phyloP scores from a whole-genome alignment of 2,329 filamentous ascomycete species.

The Penicillium paneum region DNA sequence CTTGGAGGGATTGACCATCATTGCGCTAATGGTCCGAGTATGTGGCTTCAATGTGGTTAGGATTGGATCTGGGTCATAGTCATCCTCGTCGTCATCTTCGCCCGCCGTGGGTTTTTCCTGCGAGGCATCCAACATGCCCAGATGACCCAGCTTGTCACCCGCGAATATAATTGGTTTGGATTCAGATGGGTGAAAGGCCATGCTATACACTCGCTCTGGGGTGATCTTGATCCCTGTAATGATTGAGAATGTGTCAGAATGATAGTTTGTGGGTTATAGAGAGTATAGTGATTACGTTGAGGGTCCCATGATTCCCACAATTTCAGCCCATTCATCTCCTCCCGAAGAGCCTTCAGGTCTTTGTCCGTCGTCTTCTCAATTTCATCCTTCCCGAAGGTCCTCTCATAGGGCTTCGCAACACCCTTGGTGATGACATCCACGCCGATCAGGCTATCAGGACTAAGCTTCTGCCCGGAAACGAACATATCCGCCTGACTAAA shows the following conservation, averaged over 20 bases:
- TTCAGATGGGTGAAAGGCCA: constrained; percentile 82
- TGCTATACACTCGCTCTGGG: constrained; percentile 79
- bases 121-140: constrained; percentile 81
- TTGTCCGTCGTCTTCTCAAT: constrained; percentile 75
- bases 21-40: constrained; percentile 79
- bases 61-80: constrained; percentile 65
- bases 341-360: constrained; percentile 67
- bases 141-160: constrained; percentile 86
- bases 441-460: constrained; percentile 61
- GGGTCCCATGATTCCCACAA: constrained; percentile 83
- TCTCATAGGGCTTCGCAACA: constrained; percentile 71
- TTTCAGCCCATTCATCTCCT: constrained; percentile 72
- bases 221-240: constrained; percentile 79
- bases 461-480: constrained; percentile 73
- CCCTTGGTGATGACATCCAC: constrained; percentile 60
- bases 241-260: neutral
- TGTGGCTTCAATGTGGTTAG: constrained; percentile 90
- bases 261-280: too few relatives aligned
- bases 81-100: constrained; percentile 65
- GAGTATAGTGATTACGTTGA: constrained; percentile 55
- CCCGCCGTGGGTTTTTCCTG: constrained; percentile 53
- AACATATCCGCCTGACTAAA: constrained; percentile 73
- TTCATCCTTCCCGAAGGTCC: constrained; percentile 84
- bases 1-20: constrained; percentile 72
- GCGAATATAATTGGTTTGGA: constrained; percentile 89